Base-by-base conservation (phyloP, 1,284 basidiomycete species). In the Tetrapyrgos nigripes region DNA sequence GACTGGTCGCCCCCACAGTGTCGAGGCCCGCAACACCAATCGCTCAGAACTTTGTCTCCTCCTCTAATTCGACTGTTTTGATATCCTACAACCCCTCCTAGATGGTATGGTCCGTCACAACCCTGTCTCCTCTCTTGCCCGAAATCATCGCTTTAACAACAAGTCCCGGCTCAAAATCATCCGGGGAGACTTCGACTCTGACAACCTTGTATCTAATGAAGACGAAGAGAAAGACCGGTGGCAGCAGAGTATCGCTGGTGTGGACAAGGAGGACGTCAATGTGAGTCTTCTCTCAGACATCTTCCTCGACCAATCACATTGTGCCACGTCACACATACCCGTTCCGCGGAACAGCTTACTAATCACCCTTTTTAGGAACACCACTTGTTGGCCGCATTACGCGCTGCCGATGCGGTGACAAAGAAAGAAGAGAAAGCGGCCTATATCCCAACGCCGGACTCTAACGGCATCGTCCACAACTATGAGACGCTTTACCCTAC, bases 401-500 rank as follows among this genome's bases (percentile, higher is more conserved):
- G 87, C 19, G 91, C 91, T 50, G 83, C 86, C 28, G 86, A 87
- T 8, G 85, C 88, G 43, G 76, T 74, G 33, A 73, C 73, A 19
- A 71, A 81, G n/a, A 85, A 84, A 62, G 71, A 76, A n/a, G 66
- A 76, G 33, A 29, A 17, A 65, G 61, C 69, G 4, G 61, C 75
- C 1, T 94, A 86, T 75, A 98, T 98, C 66, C 96, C 96, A 2
- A 96, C 92, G 3, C 95, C 96, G 0, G 94, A 96, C 70, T 94
- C 93, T 1, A 92, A 90, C 3, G 94, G 94, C 55, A 69, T 92
- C 62, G 87, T 92, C 55, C 84, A 86, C 50, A 87, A 91, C 64
- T 93, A 92, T 69, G 83, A 83, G 33, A 81, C 87, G 17, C 78
- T 94, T 43, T 96, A 97, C 68, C 86, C 87, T 2, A 54, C 83